Evolutionary conservation across 2,329 filamentous ascomycete species (phyloP).

Genomic region (Pseudodiploospora longispora): DNA sequence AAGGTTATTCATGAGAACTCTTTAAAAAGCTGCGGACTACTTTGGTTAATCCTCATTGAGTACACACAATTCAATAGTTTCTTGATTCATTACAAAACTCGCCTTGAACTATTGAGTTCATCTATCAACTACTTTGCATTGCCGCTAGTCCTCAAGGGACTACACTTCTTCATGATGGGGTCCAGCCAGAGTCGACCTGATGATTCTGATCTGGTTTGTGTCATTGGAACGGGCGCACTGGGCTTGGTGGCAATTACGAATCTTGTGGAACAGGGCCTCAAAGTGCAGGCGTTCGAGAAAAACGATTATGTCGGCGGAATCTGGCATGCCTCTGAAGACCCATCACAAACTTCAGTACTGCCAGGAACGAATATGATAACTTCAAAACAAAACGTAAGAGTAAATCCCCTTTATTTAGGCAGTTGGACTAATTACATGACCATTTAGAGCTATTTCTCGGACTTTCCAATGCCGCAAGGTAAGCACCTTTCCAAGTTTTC

Average conservation of each 20-base stretch:
- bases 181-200: too few relatives aligned
- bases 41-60: too few relatives aligned
- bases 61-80: too few relatives aligned
- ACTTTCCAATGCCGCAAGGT: slow-evolving; percentile 26
- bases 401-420: background rate
- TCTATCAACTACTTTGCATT: too few relatives aligned
- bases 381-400: slow-evolving; percentile 21
- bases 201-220: slow-evolving; percentile 12
- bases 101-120: too few relatives aligned
- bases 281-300: slow-evolving; percentile 33
- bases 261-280: slow-evolving; percentile 34
- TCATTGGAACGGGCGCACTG: slow-evolving; percentile 23
- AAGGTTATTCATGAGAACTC: too few relatives aligned
- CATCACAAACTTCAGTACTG: slow-evolving; percentile 27
- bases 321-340: slow-evolving; percentile 30
- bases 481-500: background rate
- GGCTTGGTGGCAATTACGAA: slow-evolving; percentile 34
- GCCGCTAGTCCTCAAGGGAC: too few relatives aligned
- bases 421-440: background rate
- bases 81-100: too few relatives aligned
- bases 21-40: too few relatives aligned
- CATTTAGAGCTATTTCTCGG: slow-evolving; percentile 21
- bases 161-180: too few relatives aligned
- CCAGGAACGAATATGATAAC: slow-evolving; percentile 20
- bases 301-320: slow-evolving; percentile 32